Percentiles rank a stretch among this genome's conserved stretches.
These are phyloP conservation scores for Trichomonascaceae sp. DNA, from an alignment of 1,139 yeast species.

Conservation along the genomic window DNA sequence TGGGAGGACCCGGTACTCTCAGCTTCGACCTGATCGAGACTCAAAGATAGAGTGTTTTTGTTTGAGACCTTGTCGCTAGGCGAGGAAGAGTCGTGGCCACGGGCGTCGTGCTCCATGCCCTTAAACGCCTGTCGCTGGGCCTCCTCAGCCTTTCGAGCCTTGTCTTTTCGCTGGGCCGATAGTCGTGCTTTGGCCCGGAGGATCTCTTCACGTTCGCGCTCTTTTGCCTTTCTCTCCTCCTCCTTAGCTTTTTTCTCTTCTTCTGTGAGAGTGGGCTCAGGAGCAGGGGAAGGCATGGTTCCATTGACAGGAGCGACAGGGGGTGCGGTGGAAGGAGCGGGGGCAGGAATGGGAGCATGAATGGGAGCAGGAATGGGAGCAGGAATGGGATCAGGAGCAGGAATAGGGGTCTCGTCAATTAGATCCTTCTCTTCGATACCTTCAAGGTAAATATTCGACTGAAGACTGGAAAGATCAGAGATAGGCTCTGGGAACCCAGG, in stretches of 20 bases:
- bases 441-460: slow-evolving; percentile 1
- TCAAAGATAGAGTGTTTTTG: not conserved
- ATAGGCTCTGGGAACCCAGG: not conserved
- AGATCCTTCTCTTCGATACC: slow-evolving; percentile 4
- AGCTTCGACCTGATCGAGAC: not conserved
- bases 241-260: not conserved
- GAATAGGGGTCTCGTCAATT: no score
- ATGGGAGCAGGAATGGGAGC: no score
- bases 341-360: no score
- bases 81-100: no score
- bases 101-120: no score
- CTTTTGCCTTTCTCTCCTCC: slow-evolving; percentile 2
- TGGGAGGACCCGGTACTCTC: not conserved
- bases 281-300: slow-evolving; percentile 1
- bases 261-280: slow-evolving; percentile 1
- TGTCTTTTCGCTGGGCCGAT: slow-evolving; percentile 7
- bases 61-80: not conserved
- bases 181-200: slow-evolving; percentile 7
- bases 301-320: not conserved
- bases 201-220: slow-evolving; percentile 6
- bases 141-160: slow-evolving; percentile 4
- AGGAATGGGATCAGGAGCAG: no score
- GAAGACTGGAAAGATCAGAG: not conserved
- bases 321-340: not conserved
- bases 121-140: slow-evolving; percentile 3